phyloP scores from a whole-genome alignment of 352 stramenopile genomes.

The Phytophthora rubi region DNA sequence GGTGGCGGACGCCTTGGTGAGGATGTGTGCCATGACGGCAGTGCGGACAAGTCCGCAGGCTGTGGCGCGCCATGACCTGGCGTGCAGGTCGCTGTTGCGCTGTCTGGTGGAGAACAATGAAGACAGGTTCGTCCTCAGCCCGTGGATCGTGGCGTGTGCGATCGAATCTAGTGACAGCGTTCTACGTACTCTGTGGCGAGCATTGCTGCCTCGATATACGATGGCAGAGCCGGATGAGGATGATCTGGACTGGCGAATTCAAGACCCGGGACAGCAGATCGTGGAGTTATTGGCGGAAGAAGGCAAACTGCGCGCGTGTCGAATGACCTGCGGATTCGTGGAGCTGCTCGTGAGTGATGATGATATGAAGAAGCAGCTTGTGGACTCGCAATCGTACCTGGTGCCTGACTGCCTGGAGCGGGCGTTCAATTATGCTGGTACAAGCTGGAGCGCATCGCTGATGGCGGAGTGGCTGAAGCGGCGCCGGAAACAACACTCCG shows the following conservation, averaged over 20 bases:
- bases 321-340: slow-evolving; percentile 50
- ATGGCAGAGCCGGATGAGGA: slow-evolving; percentile 13
- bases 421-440: slow-evolving; percentile 53
- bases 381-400: slow-evolving; percentile 42
- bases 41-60: slow-evolving; percentile 22
- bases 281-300: slow-evolving; percentile 62
- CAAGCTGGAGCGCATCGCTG: slow-evolving; percentile 47
- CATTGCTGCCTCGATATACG: slow-evolving; percentile 39
- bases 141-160: slow-evolving; percentile 75
- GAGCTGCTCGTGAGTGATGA: slow-evolving; percentile 47
- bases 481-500: slow-evolving; percentile 22
- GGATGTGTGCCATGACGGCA: slow-evolving; percentile 35
- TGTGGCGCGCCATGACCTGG: slow-evolving; percentile 58
- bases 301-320: slow-evolving; percentile 47
- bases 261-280: slow-evolving; percentile 54
- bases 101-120: slow-evolving; percentile 80
- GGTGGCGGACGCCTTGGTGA: slow-evolving; percentile 68
- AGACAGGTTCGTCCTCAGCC: slow-evolving; percentile 75
- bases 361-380: slow-evolving; percentile 30
- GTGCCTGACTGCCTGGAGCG: slow-evolving; percentile 58
- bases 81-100: slow-evolving; percentile 72
- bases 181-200: slow-evolving; percentile 52
- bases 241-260: slow-evolving; percentile 45
- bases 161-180: slow-evolving; percentile 63
- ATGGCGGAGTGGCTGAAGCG: slow-evolving; percentile 40